A percentile compares a stretch with the other conserved stretches of the same genome.
Conservation (phyloP, 2,329 filamentous ascomycete species). For the Periconia macrospinosa region DNA sequence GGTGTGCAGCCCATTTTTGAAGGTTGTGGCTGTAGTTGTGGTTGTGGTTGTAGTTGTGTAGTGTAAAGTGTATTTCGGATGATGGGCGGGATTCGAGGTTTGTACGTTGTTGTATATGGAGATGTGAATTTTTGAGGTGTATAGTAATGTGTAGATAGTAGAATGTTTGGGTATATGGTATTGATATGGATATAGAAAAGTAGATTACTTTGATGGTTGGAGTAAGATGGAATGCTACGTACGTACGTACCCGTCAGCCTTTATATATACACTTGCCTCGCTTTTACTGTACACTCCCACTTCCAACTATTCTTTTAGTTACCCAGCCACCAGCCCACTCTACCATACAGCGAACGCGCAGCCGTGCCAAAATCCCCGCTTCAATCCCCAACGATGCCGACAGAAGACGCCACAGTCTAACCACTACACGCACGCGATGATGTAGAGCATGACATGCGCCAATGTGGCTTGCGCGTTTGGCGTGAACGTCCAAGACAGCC, state of each 20-base stretch:
- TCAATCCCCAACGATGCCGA: too few species aligned
- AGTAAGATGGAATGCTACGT: background rate
- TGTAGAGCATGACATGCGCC: background rate
- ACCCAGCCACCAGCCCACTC: background rate
- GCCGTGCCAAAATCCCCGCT: background rate
- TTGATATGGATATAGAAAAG: background rate
- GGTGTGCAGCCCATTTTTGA: constrained; percentile 19
- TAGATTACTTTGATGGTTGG: background rate
- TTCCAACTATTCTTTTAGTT: too few species aligned
- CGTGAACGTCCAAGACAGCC: background rate
- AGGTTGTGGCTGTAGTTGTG: background rate
- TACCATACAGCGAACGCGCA: background rate
- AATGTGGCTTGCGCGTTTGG: background rate
- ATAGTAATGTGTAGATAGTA: background rate
- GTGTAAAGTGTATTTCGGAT: too few species aligned
- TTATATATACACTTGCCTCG: too few species aligned
- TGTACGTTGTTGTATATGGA: background rate
- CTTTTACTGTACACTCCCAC: too few species aligned
- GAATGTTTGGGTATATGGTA: background rate
- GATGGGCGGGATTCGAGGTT: too few species aligned
- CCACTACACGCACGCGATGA: background rate
- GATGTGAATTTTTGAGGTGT: too few species aligned
- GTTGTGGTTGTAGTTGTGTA: background rate
- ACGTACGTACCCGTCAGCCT: too few species aligned
- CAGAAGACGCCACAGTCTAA: background rate